Conservation (phyloP, 225 moss, liverwort and hornwort species). For the Marchantia paleacea region DNA sequence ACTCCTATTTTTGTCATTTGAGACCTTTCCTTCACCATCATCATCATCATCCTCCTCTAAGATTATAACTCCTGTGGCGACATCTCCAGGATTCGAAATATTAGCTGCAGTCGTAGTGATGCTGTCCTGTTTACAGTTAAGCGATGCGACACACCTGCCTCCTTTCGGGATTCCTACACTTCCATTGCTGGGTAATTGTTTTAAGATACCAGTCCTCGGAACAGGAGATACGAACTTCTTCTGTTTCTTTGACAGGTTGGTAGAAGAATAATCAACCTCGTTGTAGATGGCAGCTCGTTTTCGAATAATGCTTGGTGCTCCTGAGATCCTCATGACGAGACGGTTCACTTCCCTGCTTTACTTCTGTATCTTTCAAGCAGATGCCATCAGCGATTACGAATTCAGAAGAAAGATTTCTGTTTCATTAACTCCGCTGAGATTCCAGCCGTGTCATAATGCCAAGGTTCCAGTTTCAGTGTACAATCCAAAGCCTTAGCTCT, state of each 20-base stretch:
- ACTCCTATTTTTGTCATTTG: not conserved
- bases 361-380: not conserved
- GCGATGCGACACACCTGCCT: not conserved
- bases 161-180: not conserved
- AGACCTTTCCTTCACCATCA: not conserved
- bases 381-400: too few relatives aligned
- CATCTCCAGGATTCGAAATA: too few relatives aligned
- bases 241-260: not conserved
- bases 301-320: slow-evolving; percentile 11
- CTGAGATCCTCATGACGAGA: slow-evolving; percentile 19
- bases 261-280: not conserved
- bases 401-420: too few relatives aligned
- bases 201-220: not conserved
- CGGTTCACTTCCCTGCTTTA: not conserved
- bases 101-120: not conserved
- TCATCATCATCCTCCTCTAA: not conserved
- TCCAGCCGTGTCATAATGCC: too few relatives aligned
- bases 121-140: not conserved
- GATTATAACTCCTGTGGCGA: not conserved
- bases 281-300: not conserved
- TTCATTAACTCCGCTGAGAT: too few relatives aligned
- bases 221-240: not conserved
- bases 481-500: too few relatives aligned
- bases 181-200: not conserved
- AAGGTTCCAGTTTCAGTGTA: too few relatives aligned